Conservation (phyloP, 768 basidiomycete species). For the Udeniomyces megalosporus region DNA sequence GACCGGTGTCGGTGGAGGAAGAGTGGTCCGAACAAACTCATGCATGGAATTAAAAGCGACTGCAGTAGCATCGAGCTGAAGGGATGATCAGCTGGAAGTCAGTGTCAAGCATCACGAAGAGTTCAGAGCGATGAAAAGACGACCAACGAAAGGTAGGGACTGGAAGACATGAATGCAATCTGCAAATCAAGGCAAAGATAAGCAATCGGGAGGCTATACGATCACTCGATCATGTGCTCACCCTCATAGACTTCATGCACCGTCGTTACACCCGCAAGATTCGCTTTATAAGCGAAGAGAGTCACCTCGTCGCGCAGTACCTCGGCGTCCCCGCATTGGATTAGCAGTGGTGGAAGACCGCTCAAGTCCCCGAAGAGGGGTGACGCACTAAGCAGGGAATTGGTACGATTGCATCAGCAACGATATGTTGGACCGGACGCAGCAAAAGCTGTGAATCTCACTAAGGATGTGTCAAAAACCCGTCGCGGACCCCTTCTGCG, state of each 20-base stretch:
- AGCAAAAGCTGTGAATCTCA: not conserved
- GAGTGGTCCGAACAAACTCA: too few relatives aligned
- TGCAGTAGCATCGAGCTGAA: too few relatives aligned
- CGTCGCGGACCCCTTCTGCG: conserved; percentile 41
- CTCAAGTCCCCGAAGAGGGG: conserved; percentile 76
- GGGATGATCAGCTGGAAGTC: too few relatives aligned
- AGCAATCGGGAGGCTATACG: too few relatives aligned
- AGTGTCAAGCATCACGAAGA: too few relatives aligned
- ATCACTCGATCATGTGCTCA: conserved; percentile 45
- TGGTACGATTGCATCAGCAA: not conserved
- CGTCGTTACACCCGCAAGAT: conserved; percentile 50
- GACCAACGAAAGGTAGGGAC: conserved; percentile 58
- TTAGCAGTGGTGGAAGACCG: conserved; percentile 69
- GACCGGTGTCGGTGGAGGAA: too few relatives aligned
- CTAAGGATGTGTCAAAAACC: conserved; percentile 88
- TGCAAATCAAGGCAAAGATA: not conserved
- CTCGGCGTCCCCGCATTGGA: conserved; percentile 80
- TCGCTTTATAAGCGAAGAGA: conserved; percentile 80
- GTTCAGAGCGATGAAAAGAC: too few relatives aligned
- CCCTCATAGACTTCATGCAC: conserved; percentile 68
- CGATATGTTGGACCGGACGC: not conserved
- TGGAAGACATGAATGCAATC: conserved; percentile 93
- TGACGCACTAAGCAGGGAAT: conserved; percentile 38
- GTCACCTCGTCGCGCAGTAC: conserved; percentile 88
- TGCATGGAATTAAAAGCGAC: too few relatives aligned